Conservation (phyloP, 2,329 filamentous ascomycete species). For the Alternaria sp. region DNA sequence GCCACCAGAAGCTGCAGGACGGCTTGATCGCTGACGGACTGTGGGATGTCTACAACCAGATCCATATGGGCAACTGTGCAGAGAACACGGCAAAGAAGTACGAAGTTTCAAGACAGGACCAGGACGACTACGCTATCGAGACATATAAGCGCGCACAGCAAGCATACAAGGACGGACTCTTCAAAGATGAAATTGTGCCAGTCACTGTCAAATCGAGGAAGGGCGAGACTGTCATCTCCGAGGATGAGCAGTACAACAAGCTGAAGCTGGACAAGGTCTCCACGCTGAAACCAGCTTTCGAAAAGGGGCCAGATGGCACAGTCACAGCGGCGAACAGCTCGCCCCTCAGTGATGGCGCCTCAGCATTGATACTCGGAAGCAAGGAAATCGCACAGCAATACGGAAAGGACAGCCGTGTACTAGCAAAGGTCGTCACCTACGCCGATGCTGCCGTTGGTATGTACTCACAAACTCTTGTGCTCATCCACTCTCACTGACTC, state of each 20-base stretch:
- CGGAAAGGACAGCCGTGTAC: slow-evolving; percentile 77
- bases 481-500: slow-evolving; percentile 14
- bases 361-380: slow-evolving; percentile 85
- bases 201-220: slow-evolving; percentile 87
- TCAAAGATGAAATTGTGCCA: slow-evolving; percentile 88
- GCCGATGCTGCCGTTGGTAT: slow-evolving; percentile 81
- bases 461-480: not conserved
- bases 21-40: slow-evolving; percentile 93
- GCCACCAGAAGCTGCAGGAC: slow-evolving; percentile 87
- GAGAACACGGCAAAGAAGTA: slow-evolving; percentile 94
- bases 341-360: slow-evolving; percentile 93
- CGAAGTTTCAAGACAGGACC: slow-evolving; percentile 80
- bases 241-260: slow-evolving; percentile 89
- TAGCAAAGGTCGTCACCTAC: slow-evolving; percentile 85
- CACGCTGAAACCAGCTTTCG: slow-evolving; percentile 89
- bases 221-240: slow-evolving; percentile 76
- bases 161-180: slow-evolving; percentile 84
- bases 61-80: slow-evolving; percentile 98
- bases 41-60: slow-evolving; percentile 95
- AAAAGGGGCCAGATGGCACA: slow-evolving; percentile 86
- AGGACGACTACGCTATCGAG: slow-evolving; percentile 89
- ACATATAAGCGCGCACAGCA: slow-evolving; percentile 90
- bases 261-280: slow-evolving; percentile 87
- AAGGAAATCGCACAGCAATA: slow-evolving; percentile 83
- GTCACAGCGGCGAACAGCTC: slow-evolving; percentile 96